A percentile compares a stretch with the other conserved stretches of the same genome.
Evolutionary conservation across 805 yeast species (phyloP).

Genomic region (Starmerella asiatica): DNA sequence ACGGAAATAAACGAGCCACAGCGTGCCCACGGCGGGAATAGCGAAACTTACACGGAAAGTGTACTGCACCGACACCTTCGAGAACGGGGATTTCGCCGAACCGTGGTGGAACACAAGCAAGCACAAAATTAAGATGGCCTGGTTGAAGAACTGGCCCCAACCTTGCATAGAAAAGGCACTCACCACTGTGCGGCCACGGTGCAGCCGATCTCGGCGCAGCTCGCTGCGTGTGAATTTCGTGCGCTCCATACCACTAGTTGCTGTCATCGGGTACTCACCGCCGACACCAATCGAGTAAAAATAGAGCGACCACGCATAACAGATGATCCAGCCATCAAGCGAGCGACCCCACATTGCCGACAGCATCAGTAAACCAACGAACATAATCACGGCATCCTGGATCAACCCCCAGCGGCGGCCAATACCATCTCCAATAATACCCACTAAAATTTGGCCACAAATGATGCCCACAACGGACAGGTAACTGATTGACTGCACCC

Average conservation of each 20-base stretch:
- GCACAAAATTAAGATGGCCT: conserved; percentile 22
- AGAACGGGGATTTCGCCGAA: conserved; percentile 21
- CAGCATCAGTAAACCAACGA: conserved; percentile 44
- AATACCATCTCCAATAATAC: conserved; percentile 43
- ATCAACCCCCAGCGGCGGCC: conserved; percentile 51
- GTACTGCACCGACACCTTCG: conserved; percentile 29
- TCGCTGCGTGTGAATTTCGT: conserved; percentile 29
- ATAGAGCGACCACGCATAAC: conserved; percentile 36
- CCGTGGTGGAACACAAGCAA: conserved; percentile 26
- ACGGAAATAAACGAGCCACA: conserved; percentile 30
- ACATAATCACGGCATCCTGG: conserved; percentile 43
- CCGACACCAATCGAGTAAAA: conserved; percentile 43
- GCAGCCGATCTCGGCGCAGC: conserved; percentile 27
- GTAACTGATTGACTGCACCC: conserved; percentile 28
- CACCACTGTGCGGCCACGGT: conserved; percentile 30
- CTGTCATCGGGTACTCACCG: conserved; percentile 55
- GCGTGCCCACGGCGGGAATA: conserved; percentile 29
- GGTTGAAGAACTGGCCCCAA: conserved; percentile 27
- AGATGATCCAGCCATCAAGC: conserved; percentile 45
- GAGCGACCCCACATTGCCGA: conserved; percentile 46
- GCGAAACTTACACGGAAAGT: conserved; percentile 29
- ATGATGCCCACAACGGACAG: conserved; percentile 37
- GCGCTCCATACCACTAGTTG: conserved; percentile 49
- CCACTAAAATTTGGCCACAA: conserved; percentile 47
- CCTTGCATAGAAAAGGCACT: conserved; percentile 28